Conservation (phyloP, 2,329 filamentous ascomycete species). For the Diaporthe sp. region DNA sequence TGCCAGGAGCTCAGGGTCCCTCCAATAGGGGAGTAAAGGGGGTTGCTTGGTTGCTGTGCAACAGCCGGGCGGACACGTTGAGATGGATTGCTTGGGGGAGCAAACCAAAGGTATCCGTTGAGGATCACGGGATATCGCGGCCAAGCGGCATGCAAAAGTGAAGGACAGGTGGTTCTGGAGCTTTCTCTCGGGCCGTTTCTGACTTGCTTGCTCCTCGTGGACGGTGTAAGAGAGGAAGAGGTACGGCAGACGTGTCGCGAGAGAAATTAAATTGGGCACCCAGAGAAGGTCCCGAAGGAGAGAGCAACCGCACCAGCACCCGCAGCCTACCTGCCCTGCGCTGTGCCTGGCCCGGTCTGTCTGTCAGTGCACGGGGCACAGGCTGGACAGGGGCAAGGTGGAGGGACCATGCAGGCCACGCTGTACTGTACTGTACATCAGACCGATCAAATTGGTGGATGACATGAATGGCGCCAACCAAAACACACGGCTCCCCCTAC, state of each 20-base stretch:
- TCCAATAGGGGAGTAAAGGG: slow-evolving; percentile 21
- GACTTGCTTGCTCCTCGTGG: slow-evolving; percentile 24
- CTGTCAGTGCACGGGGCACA: slow-evolving; percentile 23
- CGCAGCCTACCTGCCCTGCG: neutral
- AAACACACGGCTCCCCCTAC: slow-evolving; percentile 6
- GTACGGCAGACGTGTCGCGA: slow-evolving; percentile 31
- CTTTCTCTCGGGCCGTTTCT: slow-evolving; percentile 28
- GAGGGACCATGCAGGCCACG: slow-evolving; percentile 18
- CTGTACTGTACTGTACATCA: slow-evolving; percentile 29
- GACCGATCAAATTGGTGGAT: slow-evolving; percentile 20
- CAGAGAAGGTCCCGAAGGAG: slow-evolving; percentile 19
- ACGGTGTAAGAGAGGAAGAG: slow-evolving; percentile 24
- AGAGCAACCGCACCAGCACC: slow-evolving; percentile 24
- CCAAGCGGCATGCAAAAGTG: slow-evolving; percentile 33
- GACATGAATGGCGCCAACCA: slow-evolving; percentile 27
- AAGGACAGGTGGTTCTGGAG: slow-evolving; percentile 4
- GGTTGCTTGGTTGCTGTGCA: slow-evolving; percentile 28
- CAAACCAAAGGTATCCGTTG: slow-evolving; percentile 11
- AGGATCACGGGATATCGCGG: slow-evolving; percentile 14
- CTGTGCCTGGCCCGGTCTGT: slow-evolving; percentile 21
- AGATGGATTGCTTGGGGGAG: slow-evolving; percentile 14
- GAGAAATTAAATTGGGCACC: slow-evolving; percentile 39
- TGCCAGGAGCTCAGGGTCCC: slow-evolving; percentile 31
- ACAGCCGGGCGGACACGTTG: slow-evolving; percentile 19
- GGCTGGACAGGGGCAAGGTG: slow-evolving; percentile 17